Base-by-base conservation (phyloP, 371 early-diverging fungal genomes). In the Mucor sp. region DNA sequence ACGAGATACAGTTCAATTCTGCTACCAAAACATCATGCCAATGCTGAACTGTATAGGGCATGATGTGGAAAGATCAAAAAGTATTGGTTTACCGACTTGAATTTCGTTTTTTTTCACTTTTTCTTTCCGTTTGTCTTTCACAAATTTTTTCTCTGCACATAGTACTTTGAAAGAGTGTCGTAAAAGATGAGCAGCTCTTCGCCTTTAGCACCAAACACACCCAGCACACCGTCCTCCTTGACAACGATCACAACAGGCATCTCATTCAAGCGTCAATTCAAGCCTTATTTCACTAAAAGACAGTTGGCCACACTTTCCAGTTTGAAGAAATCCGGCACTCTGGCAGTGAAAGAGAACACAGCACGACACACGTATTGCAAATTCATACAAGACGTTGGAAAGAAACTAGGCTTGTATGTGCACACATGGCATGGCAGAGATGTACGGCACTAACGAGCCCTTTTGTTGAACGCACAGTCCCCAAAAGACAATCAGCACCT, bases 401-500 rank as follows among this genome's bases (percentile, higher is more conserved):
- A 74, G 28, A 81, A 78, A 61, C 63, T 81, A 35, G 84, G 84
- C 30, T 84, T 84, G 84, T 84, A 76, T 35, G 37, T 35, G 37
- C 3, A 1, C 33, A 33, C 3, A 12, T 2, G 37, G 37, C 37
- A 33, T 33, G 9, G 9, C 2, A 35, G 37, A 35, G 3, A 35
- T 35, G 37, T 1, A 35, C 17, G 17, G 14, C 14, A 30, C 8
- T 60, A 4, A 60, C 25, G 1, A 44, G 7, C 17, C 9, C 39
- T 47, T 30, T 37, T 23, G 15, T 55, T 53, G 41, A n/a, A 47
- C 5, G 2, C 37, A 35, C 75, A 90, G 90, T 62, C 93, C 93
- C 12, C 87, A 89, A 68, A 86, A 83, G 58, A 92, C 93, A 0
- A 87, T 88, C 55, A 86, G 87, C 74, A 92, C 91, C 0, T 88